Conservation (phyloP, 1,284 basidiomycete species). For the Tylopilus sp. region DNA sequence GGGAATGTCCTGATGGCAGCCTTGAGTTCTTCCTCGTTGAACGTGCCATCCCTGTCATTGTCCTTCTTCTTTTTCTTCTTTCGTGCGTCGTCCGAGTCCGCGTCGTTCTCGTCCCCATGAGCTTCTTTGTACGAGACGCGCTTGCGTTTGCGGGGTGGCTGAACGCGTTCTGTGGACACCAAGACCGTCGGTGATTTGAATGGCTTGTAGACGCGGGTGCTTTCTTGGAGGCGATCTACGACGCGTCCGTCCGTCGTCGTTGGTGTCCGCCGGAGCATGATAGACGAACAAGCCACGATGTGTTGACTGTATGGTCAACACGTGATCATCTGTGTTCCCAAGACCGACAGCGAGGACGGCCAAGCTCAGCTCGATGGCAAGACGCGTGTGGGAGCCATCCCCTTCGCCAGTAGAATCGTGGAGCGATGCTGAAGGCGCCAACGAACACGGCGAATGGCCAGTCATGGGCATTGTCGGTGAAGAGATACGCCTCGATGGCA, state of each 20-base stretch:
- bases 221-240: constrained; percentile 66
- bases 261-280: constrained; percentile 67
- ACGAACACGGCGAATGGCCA: constrained; percentile 35
- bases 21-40: constrained; percentile 55
- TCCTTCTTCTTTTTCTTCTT: constrained; percentile 60
- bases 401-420: constrained; percentile 35
- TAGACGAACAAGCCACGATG: background rate
- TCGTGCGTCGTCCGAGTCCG: constrained; percentile 47
- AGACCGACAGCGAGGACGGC: background rate
- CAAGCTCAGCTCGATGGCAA: background rate
- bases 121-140: constrained; percentile 75
- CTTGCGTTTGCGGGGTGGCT: constrained; percentile 77
- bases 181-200: constrained; percentile 71
- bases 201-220: constrained; percentile 67
- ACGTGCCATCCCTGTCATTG: constrained; percentile 49
- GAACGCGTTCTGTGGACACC: constrained; percentile 46
- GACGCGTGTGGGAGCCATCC: constrained; percentile 30
- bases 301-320: constrained; percentile 10
- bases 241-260: constrained; percentile 64
- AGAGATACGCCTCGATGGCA: constrained; percentile 35
- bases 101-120: constrained; percentile 45
- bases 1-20: constrained; percentile 75
- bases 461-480: constrained; percentile 38
- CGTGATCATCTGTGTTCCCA: constrained; percentile 16
- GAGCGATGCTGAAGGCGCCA: constrained; percentile 31